A percentile compares a stretch with the other conserved stretches of the same genome.
These are phyloP conservation scores for Saccharomyces pastorianus DNA, from an alignment of 1,139 yeast genomes.

Conservation along the genomic window DNA sequence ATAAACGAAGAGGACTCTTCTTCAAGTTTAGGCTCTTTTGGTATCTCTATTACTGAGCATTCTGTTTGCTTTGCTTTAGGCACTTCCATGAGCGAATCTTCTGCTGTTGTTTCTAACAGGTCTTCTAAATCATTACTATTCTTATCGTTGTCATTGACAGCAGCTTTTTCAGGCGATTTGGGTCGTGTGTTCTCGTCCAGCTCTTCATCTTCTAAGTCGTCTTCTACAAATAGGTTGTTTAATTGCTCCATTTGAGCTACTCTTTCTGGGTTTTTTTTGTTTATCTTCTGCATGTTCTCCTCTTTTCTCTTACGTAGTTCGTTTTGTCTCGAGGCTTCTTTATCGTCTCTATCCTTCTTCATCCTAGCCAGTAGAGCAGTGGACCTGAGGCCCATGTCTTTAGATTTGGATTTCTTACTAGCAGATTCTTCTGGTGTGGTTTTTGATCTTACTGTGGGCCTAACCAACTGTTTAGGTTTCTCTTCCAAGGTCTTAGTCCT, in stretches of 20 bases:
- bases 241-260: slow-evolving; percentile 26
- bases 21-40: slow-evolving; percentile 5
- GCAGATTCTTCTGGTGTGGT: slow-evolving; percentile 10
- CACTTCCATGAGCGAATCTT: slow-evolving; percentile 24
- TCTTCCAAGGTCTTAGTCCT: background rate
- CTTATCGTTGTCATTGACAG: background rate
- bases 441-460: slow-evolving; percentile 9
- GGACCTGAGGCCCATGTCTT: slow-evolving; percentile 25
- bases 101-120: slow-evolving; percentile 29
- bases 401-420: slow-evolving; percentile 9
- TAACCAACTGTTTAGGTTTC: background rate
- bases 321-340: slow-evolving; percentile 26
- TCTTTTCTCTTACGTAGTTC: slow-evolving; percentile 23
- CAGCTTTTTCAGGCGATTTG: background rate
- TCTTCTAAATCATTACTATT: slow-evolving; percentile 21
- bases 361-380: slow-evolving; percentile 29
- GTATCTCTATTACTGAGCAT: background rate
- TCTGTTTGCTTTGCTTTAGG: slow-evolving; percentile 4
- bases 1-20: slow-evolving; percentile 15
- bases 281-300: slow-evolving; percentile 10
- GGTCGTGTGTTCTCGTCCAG: too few relatives aligned
- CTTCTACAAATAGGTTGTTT: slow-evolving; percentile 27
- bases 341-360: slow-evolving; percentile 28
- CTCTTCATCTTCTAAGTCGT: slow-evolving; percentile 6
- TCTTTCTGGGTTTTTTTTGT: slow-evolving; percentile 20